Conservation (phyloP, 176 grass and related monocot species). For the Elymus sibiricus region DNA sequence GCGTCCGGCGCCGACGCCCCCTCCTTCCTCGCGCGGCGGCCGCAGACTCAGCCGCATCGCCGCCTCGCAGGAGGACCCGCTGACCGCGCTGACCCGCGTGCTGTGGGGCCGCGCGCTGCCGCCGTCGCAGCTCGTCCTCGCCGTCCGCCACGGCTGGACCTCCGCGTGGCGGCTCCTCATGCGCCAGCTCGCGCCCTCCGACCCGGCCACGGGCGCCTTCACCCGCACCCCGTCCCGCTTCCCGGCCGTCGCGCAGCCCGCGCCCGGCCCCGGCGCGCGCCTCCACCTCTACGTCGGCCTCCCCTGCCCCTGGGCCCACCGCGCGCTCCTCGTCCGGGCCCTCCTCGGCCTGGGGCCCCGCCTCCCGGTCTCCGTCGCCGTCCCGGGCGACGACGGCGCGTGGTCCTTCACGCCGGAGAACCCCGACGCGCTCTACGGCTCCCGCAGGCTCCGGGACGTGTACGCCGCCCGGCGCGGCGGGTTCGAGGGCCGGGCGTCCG, state of each 20-base stretch:
- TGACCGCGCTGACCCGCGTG: conserved; percentile 41
- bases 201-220: conserved; percentile 59
- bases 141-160: conserved; percentile 49
- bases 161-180: conserved; percentile 76
- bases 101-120: conserved; percentile 62
- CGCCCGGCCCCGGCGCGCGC: background rate
- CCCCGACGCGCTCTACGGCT: conserved; percentile 56
- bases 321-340: conserved; percentile 60
- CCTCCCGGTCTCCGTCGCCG: conserved; percentile 61
- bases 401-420: conserved; percentile 64
- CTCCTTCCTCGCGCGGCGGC: background rate
- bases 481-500: conserved; percentile 75
- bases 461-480: conserved; percentile 61
- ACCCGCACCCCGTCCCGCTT: conserved; percentile 53
- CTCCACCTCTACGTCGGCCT: conserved; percentile 92
- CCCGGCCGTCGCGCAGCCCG: conserved; percentile 33
- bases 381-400: conserved; percentile 61
- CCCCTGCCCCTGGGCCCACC: conserved; percentile 89
- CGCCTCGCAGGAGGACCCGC: conserved; percentile 36
- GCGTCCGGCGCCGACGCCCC: background rate
- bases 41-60: conserved; percentile 4
- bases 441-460: conserved; percentile 78
- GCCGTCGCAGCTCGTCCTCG: conserved; percentile 49
- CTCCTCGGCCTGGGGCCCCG: conserved; percentile 48
- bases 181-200: conserved; percentile 78